Base-by-base conservation (phyloP, 2,329 filamentous ascomycete genomes). In the Stagonosporopsis chrysanthemi region DNA sequence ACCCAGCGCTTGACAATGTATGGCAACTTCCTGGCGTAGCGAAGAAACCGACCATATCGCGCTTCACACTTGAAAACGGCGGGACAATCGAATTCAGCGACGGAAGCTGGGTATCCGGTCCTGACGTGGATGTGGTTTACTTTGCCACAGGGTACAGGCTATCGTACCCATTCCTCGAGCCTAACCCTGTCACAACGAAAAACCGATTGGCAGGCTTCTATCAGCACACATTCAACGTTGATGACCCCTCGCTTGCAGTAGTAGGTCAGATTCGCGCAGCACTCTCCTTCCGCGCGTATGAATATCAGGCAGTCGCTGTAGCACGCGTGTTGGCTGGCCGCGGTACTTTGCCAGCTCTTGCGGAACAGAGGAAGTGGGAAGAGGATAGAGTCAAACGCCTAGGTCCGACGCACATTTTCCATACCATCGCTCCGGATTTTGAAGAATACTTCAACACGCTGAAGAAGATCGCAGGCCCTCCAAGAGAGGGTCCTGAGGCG, bases 121-220 rank as follows among this genome's bases (percentile, higher is more conserved):
- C 19, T 33, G 77, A 83, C 19, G 83, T 90, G 12, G 87, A 90
- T 68, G 69, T 83, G 64, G 79, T 90, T 56, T 83, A 90, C 60
- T 87, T 89, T 57, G 87, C 86, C 19, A 90, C 88, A 0, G 88
- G 87, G 0, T 89, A 88, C 68, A 81, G 78, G 33, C 89, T 85
- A 84, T 85, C 84, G 0, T 69, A 88, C 0, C 86, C 86, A 0
- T 89, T 88, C 66, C 58, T 73, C 1, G 42, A 52, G 11, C 68
- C 66, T 0, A 69, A 79, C 1, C 77, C 88, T 0, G 71, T 77
- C 1, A 73, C 83, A 0, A 76, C 80, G 9, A 84, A 84, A 63
- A 86, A 86, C 63, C 80, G 84, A 2, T 77, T 87, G 0, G 81
- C 82, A 0, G 80, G 79, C 8, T 73, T 88, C 0, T 88, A 86